phyloP scores from a whole-genome alignment of 768 basidiomycete species.

The Leccinum rimulosum region DNA sequence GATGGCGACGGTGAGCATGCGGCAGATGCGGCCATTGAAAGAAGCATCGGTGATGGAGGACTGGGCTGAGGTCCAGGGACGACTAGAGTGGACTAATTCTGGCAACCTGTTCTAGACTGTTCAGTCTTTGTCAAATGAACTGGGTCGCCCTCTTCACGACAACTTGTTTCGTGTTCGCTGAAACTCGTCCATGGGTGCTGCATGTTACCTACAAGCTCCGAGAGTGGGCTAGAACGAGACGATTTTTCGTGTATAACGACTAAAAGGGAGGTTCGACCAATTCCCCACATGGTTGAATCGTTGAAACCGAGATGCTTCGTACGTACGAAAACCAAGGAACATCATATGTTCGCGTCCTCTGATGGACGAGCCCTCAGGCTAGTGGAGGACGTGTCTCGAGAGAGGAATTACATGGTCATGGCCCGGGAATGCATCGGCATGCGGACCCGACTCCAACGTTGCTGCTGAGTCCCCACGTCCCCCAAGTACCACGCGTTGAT shows the following conservation, averaged over 20 bases:
- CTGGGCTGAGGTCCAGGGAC: no score
- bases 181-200: background rate
- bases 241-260: background rate
- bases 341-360: background rate
- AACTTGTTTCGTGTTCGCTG: no score
- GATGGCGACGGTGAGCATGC: conserved; percentile 17
- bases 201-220: background rate
- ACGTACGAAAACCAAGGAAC: no score
- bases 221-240: background rate
- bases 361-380: background rate
- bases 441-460: background rate
- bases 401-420: conserved; percentile 14
- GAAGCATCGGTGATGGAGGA: background rate
- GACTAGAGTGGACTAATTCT: no score
- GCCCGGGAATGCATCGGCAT: conserved; percentile 11
- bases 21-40: conserved; percentile 17
- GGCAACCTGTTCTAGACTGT: background rate
- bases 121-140: background rate
- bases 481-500: conserved; percentile 19
- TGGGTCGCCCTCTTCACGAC: background rate
- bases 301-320: background rate
- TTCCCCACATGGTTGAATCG: background rate
- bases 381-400: background rate
- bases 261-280: background rate
- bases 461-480: conserved; percentile 3